Base-by-base conservation (phyloP, 208 protist species). In the Acanthamoeba polyphaga region DNA sequence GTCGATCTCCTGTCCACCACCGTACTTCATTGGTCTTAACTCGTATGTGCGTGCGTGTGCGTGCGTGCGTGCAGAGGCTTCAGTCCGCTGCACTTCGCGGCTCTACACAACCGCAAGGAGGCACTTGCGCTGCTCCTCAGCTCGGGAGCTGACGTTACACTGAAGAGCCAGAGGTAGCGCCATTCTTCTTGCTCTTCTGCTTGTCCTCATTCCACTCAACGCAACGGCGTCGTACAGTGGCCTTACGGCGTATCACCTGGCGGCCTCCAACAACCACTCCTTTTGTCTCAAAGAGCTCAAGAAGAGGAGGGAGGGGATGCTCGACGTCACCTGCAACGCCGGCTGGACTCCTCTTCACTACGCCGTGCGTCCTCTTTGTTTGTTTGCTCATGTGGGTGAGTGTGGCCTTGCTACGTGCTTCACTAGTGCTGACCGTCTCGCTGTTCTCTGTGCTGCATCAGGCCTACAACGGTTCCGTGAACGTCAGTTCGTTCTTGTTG, bases 231-330 rank as follows among this genome's bases (percentile, higher is more conserved):
- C 3, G 32, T 32, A 43, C n/a, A 78, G 49, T 58, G 76, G 76
- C 5, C 43, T 85, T 6, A 85, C 76, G 76, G 27, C 76, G 29
- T 32, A 60, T 34, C 76, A 85, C 29, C 76, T 85, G 27, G 76
- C 76, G 15, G 76, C 76, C 8, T 27, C 76, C 46, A 51, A 85
- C 46, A 85, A 85, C 29, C 76, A 85, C 29, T 85, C 76, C 5
- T 85, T 60, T 46, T 85, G 76, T 58, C 76, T 85, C 13, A 85
- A 85, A 34, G 76, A 85, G 76, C 76, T 85, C 76, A 85, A 85
- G 76, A 85, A 85, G 76, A 85, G 60, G 46, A 85, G 22, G 49
- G 76, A 85, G 46, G 76, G 76, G 24, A 85, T 85, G 76, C 34
- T 85, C 76, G 76, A 85, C 29, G 76, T 85, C 24, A 85, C 76